Evolutionary conservation across 306 rosid genomes (phyloP).

Genomic region (Psophocarpus tetragonolobus): DNA sequence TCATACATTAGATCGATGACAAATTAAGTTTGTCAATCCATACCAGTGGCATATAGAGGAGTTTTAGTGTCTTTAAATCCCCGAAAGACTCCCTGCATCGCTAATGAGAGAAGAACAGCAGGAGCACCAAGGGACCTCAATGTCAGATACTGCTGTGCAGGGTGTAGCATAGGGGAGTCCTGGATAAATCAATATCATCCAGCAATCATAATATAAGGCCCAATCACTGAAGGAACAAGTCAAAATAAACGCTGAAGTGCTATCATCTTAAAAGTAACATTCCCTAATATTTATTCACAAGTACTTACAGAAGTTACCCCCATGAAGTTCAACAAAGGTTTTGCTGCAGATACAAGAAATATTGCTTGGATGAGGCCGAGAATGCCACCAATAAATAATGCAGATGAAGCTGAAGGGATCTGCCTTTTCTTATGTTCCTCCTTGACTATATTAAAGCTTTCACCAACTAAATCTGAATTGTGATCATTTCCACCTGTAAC

Average conservation of each 20-base stretch:
- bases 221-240: conserved; percentile 5
- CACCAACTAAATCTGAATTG: conserved; percentile 37
- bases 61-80: conserved; percentile 94
- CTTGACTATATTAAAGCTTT: conserved; percentile 46
- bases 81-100: conserved; percentile 95
- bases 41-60: conserved; percentile 91
- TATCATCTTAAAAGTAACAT: background rate
- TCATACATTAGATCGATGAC: background rate
- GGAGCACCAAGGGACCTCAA: conserved; percentile 97
- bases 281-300: background rate
- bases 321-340: conserved; percentile 86
- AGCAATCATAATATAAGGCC: conserved; percentile 8
- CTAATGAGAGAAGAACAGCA: conserved; percentile 92
- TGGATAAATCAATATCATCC: conserved; percentile 35
- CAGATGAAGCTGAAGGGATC: conserved; percentile 94
- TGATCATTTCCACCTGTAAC: conserved; percentile 45
- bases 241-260: background rate
- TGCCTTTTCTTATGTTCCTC: conserved; percentile 52
- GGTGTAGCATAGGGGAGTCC: conserved; percentile 84
- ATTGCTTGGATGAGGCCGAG: conserved; percentile 81
- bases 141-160: conserved; percentile 75
- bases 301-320: conserved; percentile 75
- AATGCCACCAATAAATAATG: conserved; percentile 77
- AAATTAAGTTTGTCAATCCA: conserved; percentile 25
- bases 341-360: conserved; percentile 78